Evolutionary conservation across 1,284 basidiomycete species (phyloP), one percentile per base, ranked within the genome.

Genomic region (Marasmius fiardii): DNA sequence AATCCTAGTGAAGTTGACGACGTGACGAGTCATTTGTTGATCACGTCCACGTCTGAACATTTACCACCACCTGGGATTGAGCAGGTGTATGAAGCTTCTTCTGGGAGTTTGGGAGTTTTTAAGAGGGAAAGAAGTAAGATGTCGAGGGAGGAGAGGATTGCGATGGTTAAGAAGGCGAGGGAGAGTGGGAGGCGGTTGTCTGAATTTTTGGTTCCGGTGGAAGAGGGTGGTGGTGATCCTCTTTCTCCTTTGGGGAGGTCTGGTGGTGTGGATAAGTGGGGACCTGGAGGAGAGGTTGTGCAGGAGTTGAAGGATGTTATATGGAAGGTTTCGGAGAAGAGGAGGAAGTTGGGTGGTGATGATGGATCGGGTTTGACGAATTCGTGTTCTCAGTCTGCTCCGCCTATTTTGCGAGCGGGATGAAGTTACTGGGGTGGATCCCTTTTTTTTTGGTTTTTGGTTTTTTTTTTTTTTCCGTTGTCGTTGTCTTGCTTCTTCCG

Each of bases 291-390:
- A 1, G 90, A 92, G 58, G 88, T 92, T 34, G 88, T 92, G 7
- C 83, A 89, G 64, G 90, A 92, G 70, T 72, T 92, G 61, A 89
- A 88, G 68, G 88, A 90, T 63, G 89, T 92, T 14, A 92, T 92
- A 28, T 90, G 86, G 84, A 86, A 90, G 65, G 90, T 92, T 5
- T 80, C 87, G 21, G 86, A 91, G 70, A 75, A 77, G 65, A 74
- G 84, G 64, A 71, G 86, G 59, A 78, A 75, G 68, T 74, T 86
- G 76, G 69, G 67, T 39, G 35, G n/a, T 37, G 35, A n/a, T 5
- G n/a, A 18, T 41, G 39, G 39, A n/a, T n/a, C n/a, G n/a, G n/a
- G n/a, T n/a, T n/a, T n/a, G n/a, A n/a, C n/a, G n/a, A n/a, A n/a
- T n/a, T n/a, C n/a, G n/a, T n/a, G n/a, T n/a, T n/a, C n/a, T n/a